Conservation (phyloP, 352 stramenopile genomes). For the Phytopythium litorale region DNA sequence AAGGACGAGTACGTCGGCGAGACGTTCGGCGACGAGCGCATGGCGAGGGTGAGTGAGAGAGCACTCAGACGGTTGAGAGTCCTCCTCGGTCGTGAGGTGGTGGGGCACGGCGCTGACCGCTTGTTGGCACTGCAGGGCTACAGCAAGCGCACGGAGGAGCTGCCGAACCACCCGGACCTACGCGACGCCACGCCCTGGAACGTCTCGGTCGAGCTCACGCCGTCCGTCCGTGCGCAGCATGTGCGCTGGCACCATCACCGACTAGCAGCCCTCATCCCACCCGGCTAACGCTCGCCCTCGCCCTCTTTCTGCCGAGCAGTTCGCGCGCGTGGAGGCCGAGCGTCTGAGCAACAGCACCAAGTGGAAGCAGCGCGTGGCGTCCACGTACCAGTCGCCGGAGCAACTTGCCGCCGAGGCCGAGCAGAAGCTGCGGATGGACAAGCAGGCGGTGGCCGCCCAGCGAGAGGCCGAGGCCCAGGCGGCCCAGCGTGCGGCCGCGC, state of each 20-base stretch:
- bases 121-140: conserved; percentile 29
- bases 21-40: conserved; percentile 61
- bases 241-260: conserved; percentile 19
- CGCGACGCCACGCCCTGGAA: conserved; percentile 61
- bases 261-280: background rate
- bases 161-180: conserved; percentile 71
- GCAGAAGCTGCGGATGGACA: conserved; percentile 44
- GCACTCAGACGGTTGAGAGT: too few species aligned
- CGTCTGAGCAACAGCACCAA: conserved; percentile 39
- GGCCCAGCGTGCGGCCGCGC: background rate
- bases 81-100: too few species aligned
- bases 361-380: conserved; percentile 39
- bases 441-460: conserved; percentile 22
- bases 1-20: conserved; percentile 62
- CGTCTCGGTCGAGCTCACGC: conserved; percentile 45
- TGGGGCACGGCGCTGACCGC: too few species aligned
- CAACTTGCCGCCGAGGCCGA: conserved; percentile 46
- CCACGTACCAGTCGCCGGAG: conserved; percentile 54
- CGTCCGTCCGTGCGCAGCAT: conserved; percentile 39
- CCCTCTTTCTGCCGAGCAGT: conserved; percentile 18
- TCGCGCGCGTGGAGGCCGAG: conserved; percentile 26
- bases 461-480: background rate
- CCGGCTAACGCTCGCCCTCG: background rate
- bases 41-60: conserved; percentile 40
- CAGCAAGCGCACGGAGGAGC: conserved; percentile 67